Percentiles rank a stretch among this genome's conserved stretches.
Conservation (phyloP, 108 stramenopile species). For the Licmophora abbreviata region DNA sequence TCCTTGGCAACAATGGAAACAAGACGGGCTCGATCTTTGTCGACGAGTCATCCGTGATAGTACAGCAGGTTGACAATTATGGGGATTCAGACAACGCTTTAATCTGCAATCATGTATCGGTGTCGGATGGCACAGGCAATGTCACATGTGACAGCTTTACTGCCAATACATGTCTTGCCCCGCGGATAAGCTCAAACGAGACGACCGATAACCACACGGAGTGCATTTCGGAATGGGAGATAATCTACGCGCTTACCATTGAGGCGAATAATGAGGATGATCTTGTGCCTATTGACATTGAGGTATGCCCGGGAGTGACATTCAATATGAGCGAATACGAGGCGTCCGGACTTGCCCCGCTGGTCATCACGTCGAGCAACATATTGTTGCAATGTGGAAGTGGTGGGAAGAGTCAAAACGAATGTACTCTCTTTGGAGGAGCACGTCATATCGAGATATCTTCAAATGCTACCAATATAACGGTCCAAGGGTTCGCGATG, state of each 20-base stretch:
- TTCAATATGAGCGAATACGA: neutral
- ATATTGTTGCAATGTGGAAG: constrained; percentile 2
- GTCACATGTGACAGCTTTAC: neutral
- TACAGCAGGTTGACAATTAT: constrained; percentile 1
- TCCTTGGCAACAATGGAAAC: neutral
- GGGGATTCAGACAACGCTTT: neutral
- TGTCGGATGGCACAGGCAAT: neutral
- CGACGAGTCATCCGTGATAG: neutral
- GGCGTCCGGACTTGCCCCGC: neutral
- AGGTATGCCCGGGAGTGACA: neutral
- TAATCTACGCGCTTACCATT: neutral
- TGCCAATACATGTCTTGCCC: neutral
- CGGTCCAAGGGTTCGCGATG: constrained; percentile 3
- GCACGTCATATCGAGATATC: neutral
- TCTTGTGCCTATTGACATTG: neutral
- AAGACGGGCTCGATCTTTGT: neutral
- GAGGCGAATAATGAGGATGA: neutral
- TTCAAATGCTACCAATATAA: neutral
- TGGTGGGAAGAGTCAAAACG: neutral
- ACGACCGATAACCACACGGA: neutral
- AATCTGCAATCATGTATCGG: no score
- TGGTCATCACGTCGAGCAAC: neutral
- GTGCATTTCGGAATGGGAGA: neutral
- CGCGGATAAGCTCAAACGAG: neutral
- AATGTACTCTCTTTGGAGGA: constrained; percentile 1